These are phyloP conservation scores for Neobulgaria alba DNA, from an alignment of 2,329 filamentous ascomycete species.

Conservation along the genomic window DNA sequence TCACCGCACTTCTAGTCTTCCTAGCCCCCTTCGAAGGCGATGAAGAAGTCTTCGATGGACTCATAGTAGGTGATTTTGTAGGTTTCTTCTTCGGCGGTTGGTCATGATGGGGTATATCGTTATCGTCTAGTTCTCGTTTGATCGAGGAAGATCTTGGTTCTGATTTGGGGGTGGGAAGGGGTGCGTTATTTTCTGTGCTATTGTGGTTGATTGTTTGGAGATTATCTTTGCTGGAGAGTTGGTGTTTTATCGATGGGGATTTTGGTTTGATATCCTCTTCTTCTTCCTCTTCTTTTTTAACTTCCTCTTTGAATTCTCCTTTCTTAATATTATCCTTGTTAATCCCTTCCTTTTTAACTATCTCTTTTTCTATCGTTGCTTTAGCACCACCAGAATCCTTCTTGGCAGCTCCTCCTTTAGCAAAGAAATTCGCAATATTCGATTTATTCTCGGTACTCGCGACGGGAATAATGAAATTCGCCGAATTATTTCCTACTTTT, in stretches of 20 bases:
- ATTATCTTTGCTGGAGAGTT: conserved; percentile 19
- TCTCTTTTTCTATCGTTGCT: not conserved
- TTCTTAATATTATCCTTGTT: conserved; percentile 12
- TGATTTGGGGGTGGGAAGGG: conserved; percentile 19
- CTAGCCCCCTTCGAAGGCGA: conserved; percentile 3
- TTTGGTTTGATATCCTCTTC: conserved; percentile 15
- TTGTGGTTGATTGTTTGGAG: conserved; percentile 20
- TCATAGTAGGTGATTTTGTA: conserved; percentile 17
- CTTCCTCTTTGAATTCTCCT: too few species aligned
- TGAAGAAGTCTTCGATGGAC: conserved; percentile 17
- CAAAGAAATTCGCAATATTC: conserved; percentile 92
- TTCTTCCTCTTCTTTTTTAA: not conserved
- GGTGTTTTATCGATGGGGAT: conserved; percentile 10
- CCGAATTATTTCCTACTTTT: conserved; percentile 87
- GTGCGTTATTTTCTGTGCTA: conserved; percentile 23
- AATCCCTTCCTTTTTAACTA: not conserved
- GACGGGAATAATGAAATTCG: conserved; percentile 73
- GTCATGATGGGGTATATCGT: conserved; percentile 15
- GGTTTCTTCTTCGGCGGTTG: conserved; percentile 20
- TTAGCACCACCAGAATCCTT: conserved; percentile 3
- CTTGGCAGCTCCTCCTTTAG: conserved; percentile 34
- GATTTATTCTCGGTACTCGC: conserved; percentile 81
- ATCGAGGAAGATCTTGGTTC: conserved; percentile 16
- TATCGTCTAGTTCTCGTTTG: conserved; percentile 25
- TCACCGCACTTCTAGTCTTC: conserved; percentile 23